phyloP scores from a whole-genome alignment of 139 green algal species.

The Closterium sp. region DNA sequence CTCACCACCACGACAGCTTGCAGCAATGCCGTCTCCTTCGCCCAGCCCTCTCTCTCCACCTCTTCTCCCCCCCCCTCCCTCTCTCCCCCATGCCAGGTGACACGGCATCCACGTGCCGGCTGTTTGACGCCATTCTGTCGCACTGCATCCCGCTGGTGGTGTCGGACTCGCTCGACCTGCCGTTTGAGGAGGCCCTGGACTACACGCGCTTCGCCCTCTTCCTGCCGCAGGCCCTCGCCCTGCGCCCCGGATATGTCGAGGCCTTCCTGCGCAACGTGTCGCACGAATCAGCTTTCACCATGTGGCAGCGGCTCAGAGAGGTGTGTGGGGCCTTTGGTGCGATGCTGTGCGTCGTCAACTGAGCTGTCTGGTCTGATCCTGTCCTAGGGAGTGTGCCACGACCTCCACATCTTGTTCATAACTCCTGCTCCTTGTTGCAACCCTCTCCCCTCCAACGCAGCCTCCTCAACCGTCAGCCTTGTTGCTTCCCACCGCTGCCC shows the following conservation, averaged over 20 bases:
- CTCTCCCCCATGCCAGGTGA: conserved; percentile 9
- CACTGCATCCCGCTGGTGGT: conserved; percentile 40
- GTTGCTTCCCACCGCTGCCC: background rate
- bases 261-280: background rate
- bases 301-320: conserved; percentile 35
- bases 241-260: conserved; percentile 10
- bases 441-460: background rate
- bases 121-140: conserved; percentile 39
- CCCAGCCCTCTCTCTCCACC: background rate
- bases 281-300: background rate
- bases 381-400: background rate
- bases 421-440: background rate
- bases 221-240: conserved; percentile 7
- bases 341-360: background rate
- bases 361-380: background rate
- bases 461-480: background rate
- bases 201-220: conserved; percentile 37
- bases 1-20: no score
- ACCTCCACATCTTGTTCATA: background rate
- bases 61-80: background rate
- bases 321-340: background rate
- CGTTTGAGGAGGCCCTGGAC: conserved; percentile 38
- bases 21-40: no score
- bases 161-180: conserved; percentile 32
- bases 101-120: conserved; percentile 36